These are phyloP conservation scores for Bimuria novae-zelandiae DNA, from an alignment of 2,329 filamentous ascomycete genomes.

Conservation along the genomic window DNA sequence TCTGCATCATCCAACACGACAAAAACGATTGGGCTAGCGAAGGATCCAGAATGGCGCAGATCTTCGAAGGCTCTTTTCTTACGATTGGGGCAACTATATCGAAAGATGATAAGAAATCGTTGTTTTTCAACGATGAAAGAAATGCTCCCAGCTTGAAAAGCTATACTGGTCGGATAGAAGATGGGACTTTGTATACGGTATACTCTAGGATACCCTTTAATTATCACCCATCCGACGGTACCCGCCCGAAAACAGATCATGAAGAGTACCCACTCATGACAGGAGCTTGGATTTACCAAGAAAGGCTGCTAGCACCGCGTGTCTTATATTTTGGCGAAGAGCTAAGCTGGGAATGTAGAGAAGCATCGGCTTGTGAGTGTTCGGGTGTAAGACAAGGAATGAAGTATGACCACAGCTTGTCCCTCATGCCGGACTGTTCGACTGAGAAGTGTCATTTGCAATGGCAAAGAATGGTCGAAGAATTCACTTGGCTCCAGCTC, in stretches of 20 bases:
- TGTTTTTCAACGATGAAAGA: neutral
- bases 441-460: neutral
- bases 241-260: neutral
- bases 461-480: neutral
- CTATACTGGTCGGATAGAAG: neutral
- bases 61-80: neutral
- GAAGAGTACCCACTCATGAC: neutral
- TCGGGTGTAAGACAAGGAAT: neutral
- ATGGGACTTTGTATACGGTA: neutral
- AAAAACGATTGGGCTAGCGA: neutral
- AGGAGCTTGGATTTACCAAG: neutral
- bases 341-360: neutral
- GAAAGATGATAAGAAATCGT: neutral
- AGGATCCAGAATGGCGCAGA: neutral
- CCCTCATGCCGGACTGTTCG: neutral
- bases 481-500: neutral
- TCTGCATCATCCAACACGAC: neutral
- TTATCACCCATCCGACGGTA: neutral
- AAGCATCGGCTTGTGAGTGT: neutral
- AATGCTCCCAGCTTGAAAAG: neutral
- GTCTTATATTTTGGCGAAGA: neutral
- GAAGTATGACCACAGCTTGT: neutral
- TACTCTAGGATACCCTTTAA: neutral
- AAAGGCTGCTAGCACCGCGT: neutral
- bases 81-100: neutral